These are phyloP conservation scores for Botrytis paeoniae DNA, from an alignment of 2,329 filamentous ascomycete species.

Conservation along the genomic window DNA sequence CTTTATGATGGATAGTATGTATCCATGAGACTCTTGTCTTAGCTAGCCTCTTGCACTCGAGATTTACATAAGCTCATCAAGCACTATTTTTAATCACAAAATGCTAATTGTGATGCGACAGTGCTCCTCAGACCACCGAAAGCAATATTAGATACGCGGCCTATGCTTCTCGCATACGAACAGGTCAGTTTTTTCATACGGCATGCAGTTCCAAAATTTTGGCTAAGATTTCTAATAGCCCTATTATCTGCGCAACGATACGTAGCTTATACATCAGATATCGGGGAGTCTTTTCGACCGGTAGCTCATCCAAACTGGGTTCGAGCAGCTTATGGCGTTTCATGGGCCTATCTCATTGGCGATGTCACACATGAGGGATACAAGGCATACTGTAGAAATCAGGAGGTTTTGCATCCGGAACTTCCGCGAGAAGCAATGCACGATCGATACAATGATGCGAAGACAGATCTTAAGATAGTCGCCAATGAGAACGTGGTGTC, in stretches of 20 bases:
- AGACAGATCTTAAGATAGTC: slow-evolving; percentile 24
- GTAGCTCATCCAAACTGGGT: slow-evolving; percentile 84
- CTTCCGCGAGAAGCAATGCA: slow-evolving; percentile 43
- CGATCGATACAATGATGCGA: slow-evolving; percentile 36
- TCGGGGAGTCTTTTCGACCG: slow-evolving; percentile 93
- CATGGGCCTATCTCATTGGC: slow-evolving; percentile 87
- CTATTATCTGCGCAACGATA: slow-evolving; percentile 90
- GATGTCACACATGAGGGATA: slow-evolving; percentile 93
- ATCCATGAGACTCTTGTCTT: background rate
- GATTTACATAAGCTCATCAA: background rate
- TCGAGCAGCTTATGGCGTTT: slow-evolving; percentile 79
- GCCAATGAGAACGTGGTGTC: slow-evolving; percentile 22
- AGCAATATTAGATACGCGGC: slow-evolving; percentile 85
- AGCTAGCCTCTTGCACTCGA: background rate
- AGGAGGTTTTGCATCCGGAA: slow-evolving; percentile 67
- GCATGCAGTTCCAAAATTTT: background rate
- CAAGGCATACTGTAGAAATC: slow-evolving; percentile 88
- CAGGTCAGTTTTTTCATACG: slow-evolving; percentile 38
- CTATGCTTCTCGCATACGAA: slow-evolving; percentile 81
- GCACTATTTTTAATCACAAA: background rate
- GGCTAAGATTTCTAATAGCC: slow-evolving; percentile 44
- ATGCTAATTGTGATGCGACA: slow-evolving; percentile 38
- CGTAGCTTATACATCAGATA: slow-evolving; percentile 93
- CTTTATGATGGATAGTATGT: slow-evolving; percentile 76
- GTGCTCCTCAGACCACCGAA: slow-evolving; percentile 76